Conservation (phyloP, 2,329 filamentous ascomycete genomes). For the Cyphellophora europaea region DNA sequence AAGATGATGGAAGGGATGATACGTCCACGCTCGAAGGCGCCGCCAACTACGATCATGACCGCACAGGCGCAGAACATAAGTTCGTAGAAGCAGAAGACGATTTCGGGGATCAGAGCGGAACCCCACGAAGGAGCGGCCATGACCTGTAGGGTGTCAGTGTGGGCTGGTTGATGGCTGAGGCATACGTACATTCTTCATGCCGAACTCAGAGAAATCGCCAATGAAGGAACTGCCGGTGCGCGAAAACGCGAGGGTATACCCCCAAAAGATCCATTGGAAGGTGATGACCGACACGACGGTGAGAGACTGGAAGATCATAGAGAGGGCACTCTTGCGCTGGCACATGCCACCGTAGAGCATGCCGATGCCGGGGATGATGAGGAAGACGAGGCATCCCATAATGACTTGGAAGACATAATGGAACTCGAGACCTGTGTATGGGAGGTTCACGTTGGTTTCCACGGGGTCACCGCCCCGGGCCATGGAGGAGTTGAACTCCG, state of each 20-base stretch:
- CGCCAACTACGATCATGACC: slow-evolving; percentile 56
- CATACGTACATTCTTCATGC: slow-evolving; percentile 52
- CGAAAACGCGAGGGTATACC: slow-evolving; percentile 55
- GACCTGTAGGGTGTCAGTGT: slow-evolving; percentile 7
- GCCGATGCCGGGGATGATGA: slow-evolving; percentile 59
- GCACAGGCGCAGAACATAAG: slow-evolving; percentile 49
- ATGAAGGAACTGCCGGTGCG: slow-evolving; percentile 53
- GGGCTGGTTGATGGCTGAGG: slow-evolving; percentile 42
- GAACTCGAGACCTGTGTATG: slow-evolving; percentile 50
- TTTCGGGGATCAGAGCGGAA: slow-evolving; percentile 49
- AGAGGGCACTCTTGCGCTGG: slow-evolving; percentile 51
- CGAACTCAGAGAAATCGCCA: slow-evolving; percentile 53
- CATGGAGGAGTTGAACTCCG: slow-evolving; percentile 25
- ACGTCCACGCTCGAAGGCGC: slow-evolving; percentile 54
- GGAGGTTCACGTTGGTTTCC: slow-evolving; percentile 46
- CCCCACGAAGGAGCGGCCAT: slow-evolving; percentile 50
- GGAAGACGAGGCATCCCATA: slow-evolving; percentile 53
- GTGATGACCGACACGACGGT: slow-evolving; percentile 42
- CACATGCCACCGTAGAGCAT: slow-evolving; percentile 56
- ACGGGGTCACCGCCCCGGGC: slow-evolving; percentile 48
- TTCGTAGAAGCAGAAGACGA: slow-evolving; percentile 59
- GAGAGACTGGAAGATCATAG: slow-evolving; percentile 54
- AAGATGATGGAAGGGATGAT: slow-evolving; percentile 58
- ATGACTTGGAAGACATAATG: slow-evolving; percentile 53
- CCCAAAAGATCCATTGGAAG: slow-evolving; percentile 55